Evolutionary conservation across 257 asterid genomes (phyloP), one percentile per base, ranked within the genome.

Genomic region (Lavandula angustifolia): DNA sequence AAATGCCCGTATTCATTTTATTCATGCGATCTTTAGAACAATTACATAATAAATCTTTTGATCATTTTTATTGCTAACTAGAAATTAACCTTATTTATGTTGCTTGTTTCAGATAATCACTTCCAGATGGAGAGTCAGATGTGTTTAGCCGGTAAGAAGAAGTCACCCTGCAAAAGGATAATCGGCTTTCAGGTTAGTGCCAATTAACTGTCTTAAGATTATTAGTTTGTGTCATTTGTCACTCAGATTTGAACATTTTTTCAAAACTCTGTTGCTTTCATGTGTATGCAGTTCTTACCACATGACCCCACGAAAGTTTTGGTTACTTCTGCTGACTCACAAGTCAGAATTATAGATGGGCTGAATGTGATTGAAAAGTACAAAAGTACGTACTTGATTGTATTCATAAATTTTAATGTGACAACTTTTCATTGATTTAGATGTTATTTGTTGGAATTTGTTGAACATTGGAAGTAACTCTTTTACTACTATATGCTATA

Each of bases 311-410:
- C 79, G 64, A 92, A 86, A 76, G 79, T 87, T 34, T 64, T 92
- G 92, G 95, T 92, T 48, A 82, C 95, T 29, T 86, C 81, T 72
- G 91, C 95, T 17, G 96, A 88, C 75, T 84, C 96, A 35, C 87
- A 83, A 51, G 84, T 89, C 72, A 82, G 92, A 82, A 74, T 92
- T 64, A 68, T 92, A n/a, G 78, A 78, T 10, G 84, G 91, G 63
- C 29, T 52, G 66, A 76, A 84, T 75, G 95, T 92, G 50, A 43
- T 92, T 3, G 71, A 73, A 35, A 92, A 92, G 71, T 88, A 79
- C 82, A 92, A 73, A 77, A 96, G 98, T 86, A 74, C 11, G 66
- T 64, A 40, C 69, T n/a, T n/a, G n/a, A n/a, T n/a, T n/a, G n/a
- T n/a, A n/a, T n/a, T n/a, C n/a, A n/a, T n/a, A n/a, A n/a, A n/a